These are phyloP conservation scores for Pseudogymnoascus destructans DNA, from an alignment of 2,329 filamentous ascomycete species.

Conservation along the genomic window DNA sequence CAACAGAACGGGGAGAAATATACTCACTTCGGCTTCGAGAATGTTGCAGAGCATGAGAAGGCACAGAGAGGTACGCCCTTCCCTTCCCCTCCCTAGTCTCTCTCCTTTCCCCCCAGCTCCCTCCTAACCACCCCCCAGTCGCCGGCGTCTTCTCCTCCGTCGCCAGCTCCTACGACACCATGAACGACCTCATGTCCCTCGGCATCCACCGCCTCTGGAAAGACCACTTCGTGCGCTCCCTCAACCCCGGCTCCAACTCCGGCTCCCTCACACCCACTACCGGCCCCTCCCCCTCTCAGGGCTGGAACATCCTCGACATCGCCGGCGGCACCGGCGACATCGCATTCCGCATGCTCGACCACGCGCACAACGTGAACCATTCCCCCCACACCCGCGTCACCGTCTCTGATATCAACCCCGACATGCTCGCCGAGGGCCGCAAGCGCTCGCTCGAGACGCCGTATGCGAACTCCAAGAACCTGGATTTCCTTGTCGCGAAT, in stretches of 20 bases:
- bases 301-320: slow-evolving; percentile 78
- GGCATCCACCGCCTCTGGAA: slow-evolving; percentile 96
- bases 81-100: background rate
- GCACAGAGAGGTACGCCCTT: slow-evolving; percentile 23
- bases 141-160: slow-evolving; percentile 90
- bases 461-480: slow-evolving; percentile 40
- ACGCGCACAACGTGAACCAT: slow-evolving; percentile 66
- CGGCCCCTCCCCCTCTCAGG: slow-evolving; percentile 36
- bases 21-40: slow-evolving; percentile 28
- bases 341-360: slow-evolving; percentile 88
- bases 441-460: slow-evolving; percentile 55
- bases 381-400: slow-evolving; percentile 75
- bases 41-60: slow-evolving; percentile 26
- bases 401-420: slow-evolving; percentile 89
- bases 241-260: slow-evolving; percentile 49
- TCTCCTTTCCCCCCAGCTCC: background rate
- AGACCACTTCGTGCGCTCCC: slow-evolving; percentile 83
- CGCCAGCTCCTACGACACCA: slow-evolving; percentile 63
- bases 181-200: slow-evolving; percentile 99
- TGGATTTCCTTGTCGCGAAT: slow-evolving; percentile 78
- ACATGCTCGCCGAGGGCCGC: slow-evolving; percentile 82
- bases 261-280: slow-evolving; percentile 28
- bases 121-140: slow-evolving; percentile 34
- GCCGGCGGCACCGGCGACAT: slow-evolving; percentile 97
- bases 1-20: slow-evolving; percentile 22